Conservation (phyloP, 2,329 filamentous ascomycete genomes). For the Alternaria triticimaculans region DNA sequence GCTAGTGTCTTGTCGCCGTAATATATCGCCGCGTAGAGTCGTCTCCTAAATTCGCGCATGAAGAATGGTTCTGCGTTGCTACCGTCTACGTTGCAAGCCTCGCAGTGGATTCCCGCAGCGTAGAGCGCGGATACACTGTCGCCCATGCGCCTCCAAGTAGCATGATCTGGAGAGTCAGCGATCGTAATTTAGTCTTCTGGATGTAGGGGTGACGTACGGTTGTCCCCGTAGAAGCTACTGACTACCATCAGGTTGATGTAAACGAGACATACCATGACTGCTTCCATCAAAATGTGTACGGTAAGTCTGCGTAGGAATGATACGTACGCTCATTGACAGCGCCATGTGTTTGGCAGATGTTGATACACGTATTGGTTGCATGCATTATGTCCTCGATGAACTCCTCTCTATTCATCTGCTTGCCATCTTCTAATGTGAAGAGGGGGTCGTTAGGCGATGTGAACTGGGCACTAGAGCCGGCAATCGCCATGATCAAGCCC, state of each 20-base stretch:
- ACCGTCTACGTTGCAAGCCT: conserved; percentile 33
- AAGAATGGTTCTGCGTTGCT: conserved; percentile 35
- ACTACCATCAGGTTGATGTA: conserved; percentile 40
- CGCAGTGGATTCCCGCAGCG: conserved; percentile 45
- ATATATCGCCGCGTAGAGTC: conserved; percentile 39
- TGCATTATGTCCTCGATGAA: conserved; percentile 46
- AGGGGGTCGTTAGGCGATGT: conserved; percentile 39
- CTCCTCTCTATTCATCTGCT: conserved; percentile 36
- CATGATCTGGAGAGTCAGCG: conserved; percentile 37
- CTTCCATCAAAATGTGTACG: not conserved
- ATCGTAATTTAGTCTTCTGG: not conserved
- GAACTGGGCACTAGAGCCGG: conserved; percentile 40
- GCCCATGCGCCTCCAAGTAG: conserved; percentile 43
- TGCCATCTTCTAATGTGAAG: conserved; percentile 41
- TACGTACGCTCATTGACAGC: conserved; percentile 40
- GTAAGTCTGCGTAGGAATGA: not conserved
- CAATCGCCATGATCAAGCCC: conserved; percentile 37
- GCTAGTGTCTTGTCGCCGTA: conserved; percentile 44
- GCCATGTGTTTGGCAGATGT: conserved; percentile 43
- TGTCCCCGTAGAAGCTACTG: conserved; percentile 46
- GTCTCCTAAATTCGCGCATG: conserved; percentile 39
- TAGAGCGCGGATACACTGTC: conserved; percentile 39
- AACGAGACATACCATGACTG: conserved; percentile 44
- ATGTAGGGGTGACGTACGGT: conserved; percentile 29
- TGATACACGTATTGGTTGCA: conserved; percentile 45